Percentiles rank a stretch among this genome's conserved stretches.
phyloP scores from a whole-genome alignment of 129 eudicot genomes.

The Silybum marianum region DNA sequence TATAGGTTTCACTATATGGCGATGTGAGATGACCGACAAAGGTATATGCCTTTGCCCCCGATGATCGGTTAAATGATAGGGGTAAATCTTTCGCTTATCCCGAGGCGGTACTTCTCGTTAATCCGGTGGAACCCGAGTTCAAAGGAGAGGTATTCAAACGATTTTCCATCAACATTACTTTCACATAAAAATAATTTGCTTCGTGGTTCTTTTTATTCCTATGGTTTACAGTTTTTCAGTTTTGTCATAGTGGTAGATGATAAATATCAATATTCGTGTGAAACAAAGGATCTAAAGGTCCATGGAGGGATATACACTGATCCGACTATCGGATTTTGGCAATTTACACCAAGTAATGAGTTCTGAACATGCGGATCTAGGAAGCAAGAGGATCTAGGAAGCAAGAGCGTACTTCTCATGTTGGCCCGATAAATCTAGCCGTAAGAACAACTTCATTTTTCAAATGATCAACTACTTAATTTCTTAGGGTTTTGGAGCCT shows the following conservation, averaged over 20 bases:
- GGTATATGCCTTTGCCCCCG: conserved; percentile 76
- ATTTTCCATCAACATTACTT: background rate
- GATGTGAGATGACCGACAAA: conserved; percentile 68
- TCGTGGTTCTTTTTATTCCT: background rate
- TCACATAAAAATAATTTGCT: background rate
- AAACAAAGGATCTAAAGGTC: conserved; percentile 52
- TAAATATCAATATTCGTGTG: conserved; percentile 62
- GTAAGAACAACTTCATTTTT: conserved; percentile 36
- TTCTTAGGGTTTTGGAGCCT: background rate
- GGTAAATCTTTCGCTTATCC: conserved; percentile 68
- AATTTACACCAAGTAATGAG: conserved; percentile 59
- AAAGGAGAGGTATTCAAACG: conserved; percentile 76
- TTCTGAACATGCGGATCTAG: conserved; percentile 44
- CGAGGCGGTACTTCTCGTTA: conserved; percentile 80
- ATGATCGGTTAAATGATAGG: conserved; percentile 64
- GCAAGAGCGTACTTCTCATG: conserved; percentile 73
- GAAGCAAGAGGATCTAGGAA: conserved; percentile 60
- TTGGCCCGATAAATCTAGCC: conserved; percentile 69
- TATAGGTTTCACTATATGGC: conserved; percentile 90
- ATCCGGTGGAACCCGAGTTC: conserved; percentile 81
- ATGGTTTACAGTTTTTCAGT: background rate
- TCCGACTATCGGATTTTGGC: conserved; percentile 59
- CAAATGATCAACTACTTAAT: background rate
- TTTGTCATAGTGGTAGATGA: conserved; percentile 52
- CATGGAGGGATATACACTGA: conserved; percentile 61